Evolutionary conservation across 352 stramenopile genomes (phyloP).

Genomic region (Globisporangium heterothallicum): DNA sequence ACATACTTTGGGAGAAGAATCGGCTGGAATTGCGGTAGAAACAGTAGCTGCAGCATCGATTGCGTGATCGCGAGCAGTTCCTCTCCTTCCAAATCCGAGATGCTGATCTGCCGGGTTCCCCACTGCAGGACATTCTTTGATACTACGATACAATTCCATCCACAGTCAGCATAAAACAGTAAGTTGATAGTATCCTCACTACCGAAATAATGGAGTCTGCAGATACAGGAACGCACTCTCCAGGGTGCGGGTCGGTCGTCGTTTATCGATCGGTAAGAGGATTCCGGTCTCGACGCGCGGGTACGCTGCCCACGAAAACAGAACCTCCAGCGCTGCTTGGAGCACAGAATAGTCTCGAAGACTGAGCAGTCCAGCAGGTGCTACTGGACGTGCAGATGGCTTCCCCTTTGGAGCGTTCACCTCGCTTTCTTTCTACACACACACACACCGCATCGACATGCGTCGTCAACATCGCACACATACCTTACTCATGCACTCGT

Average conservation of each 20-base stretch:
- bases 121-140: slow-evolving; percentile 48
- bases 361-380: slow-evolving; percentile 67
- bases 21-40: slow-evolving; percentile 66
- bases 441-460: background rate
- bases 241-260: slow-evolving; percentile 71
- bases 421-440: background rate
- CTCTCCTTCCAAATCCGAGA: slow-evolving; percentile 11
- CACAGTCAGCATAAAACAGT: background rate
- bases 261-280: slow-evolving; percentile 53
- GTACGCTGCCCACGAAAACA: slow-evolving; percentile 65
- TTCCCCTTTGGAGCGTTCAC: slow-evolving; percentile 7
- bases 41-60: slow-evolving; percentile 52
- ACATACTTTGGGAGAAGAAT: slow-evolving; percentile 80
- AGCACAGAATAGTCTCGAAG: slow-evolving; percentile 80
- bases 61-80: slow-evolving; percentile 41
- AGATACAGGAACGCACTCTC: slow-evolving; percentile 53
- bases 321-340: slow-evolving; percentile 69
- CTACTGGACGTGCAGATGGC: slow-evolving; percentile 22
- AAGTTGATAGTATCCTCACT: background rate
- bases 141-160: slow-evolving; percentile 24
- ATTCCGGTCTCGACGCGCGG: slow-evolving; percentile 47
- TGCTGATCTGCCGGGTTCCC: slow-evolving; percentile 15
- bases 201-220: too few species aligned
- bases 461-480: background rate
- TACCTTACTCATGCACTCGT: background rate